Percentiles rank a stretch among this genome's conserved stretches.
Evolutionary conservation across 2,329 filamentous ascomycete species (phyloP).

Genomic region (Epichloe sp.): DNA sequence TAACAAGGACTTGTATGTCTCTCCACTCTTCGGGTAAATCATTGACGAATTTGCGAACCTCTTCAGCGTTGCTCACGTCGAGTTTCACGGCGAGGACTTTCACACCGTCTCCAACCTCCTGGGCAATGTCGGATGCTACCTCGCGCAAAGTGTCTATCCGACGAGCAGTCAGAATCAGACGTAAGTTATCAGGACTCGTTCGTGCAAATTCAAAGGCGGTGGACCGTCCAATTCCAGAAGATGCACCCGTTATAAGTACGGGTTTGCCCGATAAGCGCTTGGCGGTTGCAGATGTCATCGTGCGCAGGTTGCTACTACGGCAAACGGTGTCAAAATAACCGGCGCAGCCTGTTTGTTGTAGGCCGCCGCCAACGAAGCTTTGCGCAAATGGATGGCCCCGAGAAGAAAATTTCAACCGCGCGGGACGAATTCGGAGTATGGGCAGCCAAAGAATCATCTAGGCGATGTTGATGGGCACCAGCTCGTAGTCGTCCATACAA

Average conservation of each 20-base stretch:
- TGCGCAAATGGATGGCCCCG: no score
- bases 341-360: background rate
- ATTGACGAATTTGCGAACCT: slow-evolving; percentile 60
- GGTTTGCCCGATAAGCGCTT: slow-evolving; percentile 91
- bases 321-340: background rate
- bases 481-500: background rate
- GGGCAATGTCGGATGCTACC: slow-evolving; percentile 61
- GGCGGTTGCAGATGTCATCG: slow-evolving; percentile 43
- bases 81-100: slow-evolving; percentile 72
- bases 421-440: background rate
- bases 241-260: slow-evolving; percentile 80
- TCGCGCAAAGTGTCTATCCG: slow-evolving; percentile 66
- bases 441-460: background rate
- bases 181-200: slow-evolving; percentile 65
- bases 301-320: background rate
- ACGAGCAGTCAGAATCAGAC: slow-evolving; percentile 79
- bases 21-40: slow-evolving; percentile 69
- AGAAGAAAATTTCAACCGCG: background rate
- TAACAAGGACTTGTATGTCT: slow-evolving; percentile 79
- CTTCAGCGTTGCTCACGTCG: slow-evolving; percentile 70
- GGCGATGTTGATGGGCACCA: background rate
- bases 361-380: background rate
- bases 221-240: slow-evolving; percentile 75
- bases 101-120: slow-evolving; percentile 66
- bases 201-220: slow-evolving; percentile 88